Evolutionary conservation across 371 early-diverging fungal genomes (phyloP), one percentile per base, ranked within the genome.

Genomic region (Mortierella sp.): DNA sequence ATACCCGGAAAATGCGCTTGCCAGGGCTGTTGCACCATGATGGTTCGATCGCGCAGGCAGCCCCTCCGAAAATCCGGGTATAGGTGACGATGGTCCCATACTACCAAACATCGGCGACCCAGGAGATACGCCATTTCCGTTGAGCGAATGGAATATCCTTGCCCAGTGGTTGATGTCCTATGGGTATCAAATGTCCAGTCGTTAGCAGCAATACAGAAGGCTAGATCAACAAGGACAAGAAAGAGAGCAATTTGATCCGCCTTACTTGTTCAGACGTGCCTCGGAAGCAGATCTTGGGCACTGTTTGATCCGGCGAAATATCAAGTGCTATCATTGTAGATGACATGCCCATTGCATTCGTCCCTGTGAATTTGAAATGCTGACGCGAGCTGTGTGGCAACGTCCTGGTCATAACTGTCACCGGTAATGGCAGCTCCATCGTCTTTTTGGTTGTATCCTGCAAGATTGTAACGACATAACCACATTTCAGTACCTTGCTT

Each of bases 151-250:
- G 47, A 73, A 68, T 19, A 73, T 73, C 41, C 75, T 50, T 11
- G 48, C 55, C 75, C 75, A 73, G 34, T 73, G 68, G 41, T 44
- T 62, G 17, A 68, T 31, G n/a, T 73, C 68, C 75, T 73, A 50
- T 14, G 31, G 52, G 2, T 8, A 30, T 11, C 19, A 27, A 24
- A 2, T 32, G 31, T 3, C 5, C 7, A n/a, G 47, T 2, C 11
- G 30, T 7, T n/a, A 19, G 30, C 12, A 14, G n/a, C n/a, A 42
- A 19, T 3, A 17, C 7, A 26, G 21, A 37, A 7, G 12, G 5
- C 27, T 14, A 9, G 15, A 49, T 26, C 17, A 9, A 48, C 26
- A 34, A 28, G 14, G 43, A 15, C n/a, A 2, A 42, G 19, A 49
- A 17, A 4, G n/a, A 6, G 27, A 23, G 5, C 9, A 15, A 2